These are phyloP conservation scores for Bipolaris bicolor DNA, from an alignment of 2,329 filamentous ascomycete genomes.

Conservation along the genomic window DNA sequence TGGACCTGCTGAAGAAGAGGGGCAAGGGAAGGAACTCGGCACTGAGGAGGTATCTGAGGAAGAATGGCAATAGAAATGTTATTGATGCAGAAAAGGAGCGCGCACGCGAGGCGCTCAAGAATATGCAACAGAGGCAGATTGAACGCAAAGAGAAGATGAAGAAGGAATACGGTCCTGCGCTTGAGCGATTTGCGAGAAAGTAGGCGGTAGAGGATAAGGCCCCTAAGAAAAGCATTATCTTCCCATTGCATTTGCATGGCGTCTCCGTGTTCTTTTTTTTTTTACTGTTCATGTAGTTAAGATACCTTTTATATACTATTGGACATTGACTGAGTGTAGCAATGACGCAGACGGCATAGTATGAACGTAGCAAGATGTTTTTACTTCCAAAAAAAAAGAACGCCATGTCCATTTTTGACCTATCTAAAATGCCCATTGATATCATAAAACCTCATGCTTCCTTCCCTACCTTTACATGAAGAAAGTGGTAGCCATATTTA, in stretches of 20 bases:
- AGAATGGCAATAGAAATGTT: constrained; percentile 90
- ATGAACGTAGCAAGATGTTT: too few species aligned
- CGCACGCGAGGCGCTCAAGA: constrained; percentile 77
- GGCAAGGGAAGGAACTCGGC: constrained; percentile 89
- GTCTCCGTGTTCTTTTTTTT: not conserved
- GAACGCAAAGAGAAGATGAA: constrained; percentile 58
- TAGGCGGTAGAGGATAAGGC: not conserved
- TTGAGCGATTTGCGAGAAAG: constrained; percentile 83
- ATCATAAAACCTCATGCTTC: constrained; percentile 15
- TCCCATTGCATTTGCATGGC: not conserved
- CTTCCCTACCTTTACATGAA: too few species aligned
- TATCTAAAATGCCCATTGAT: constrained; percentile 27
- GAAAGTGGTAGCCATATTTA: not conserved
- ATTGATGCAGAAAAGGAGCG: constrained; percentile 93
- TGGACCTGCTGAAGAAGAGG: constrained; percentile 71
- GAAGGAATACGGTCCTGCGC: constrained; percentile 79
- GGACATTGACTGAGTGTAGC: not conserved
- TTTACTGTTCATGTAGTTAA: not conserved
- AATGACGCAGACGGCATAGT: not conserved
- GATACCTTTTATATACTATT: not conserved
- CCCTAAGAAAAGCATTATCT: not conserved
- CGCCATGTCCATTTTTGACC: constrained; percentile 23
- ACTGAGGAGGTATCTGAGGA: constrained; percentile 84
- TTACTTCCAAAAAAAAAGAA: constrained; percentile 1
- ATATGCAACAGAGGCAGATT: constrained; percentile 46